A percentile compares a stretch with the other conserved stretches of the same genome.
These are phyloP conservation scores for Herpetomonas samuelpessoai DNA, from an alignment of 208 protist species.

Conservation along the genomic window DNA sequence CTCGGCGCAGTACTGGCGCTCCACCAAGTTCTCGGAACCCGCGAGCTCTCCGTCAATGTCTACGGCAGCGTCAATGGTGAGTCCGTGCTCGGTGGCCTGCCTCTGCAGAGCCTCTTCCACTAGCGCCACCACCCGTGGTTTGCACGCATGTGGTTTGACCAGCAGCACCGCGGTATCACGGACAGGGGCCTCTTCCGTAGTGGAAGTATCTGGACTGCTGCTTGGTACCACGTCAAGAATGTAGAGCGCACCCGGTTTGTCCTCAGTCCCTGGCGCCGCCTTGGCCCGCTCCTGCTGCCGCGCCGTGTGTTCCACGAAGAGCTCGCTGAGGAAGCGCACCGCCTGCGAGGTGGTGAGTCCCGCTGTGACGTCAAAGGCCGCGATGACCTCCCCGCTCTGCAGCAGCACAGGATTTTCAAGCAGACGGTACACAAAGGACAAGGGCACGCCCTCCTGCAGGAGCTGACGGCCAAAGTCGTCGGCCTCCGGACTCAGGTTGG, in stretches of 20 bases:
- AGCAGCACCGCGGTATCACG: constrained; percentile 62
- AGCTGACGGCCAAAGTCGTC: constrained; percentile 56
- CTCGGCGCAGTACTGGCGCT: constrained; percentile 74
- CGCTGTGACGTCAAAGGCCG: constrained; percentile 44
- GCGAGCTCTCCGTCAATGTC: constrained; percentile 40
- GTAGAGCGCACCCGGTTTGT: not conserved
- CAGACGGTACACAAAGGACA: constrained; percentile 34
- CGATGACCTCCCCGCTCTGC: constrained; percentile 15
- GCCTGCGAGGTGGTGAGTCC: constrained; percentile 32
- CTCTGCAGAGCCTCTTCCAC: constrained; percentile 21
- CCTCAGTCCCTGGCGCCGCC: not conserved
- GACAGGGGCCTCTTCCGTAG: not conserved
- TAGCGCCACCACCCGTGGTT: constrained; percentile 21
- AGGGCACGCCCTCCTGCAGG: constrained; percentile 31
- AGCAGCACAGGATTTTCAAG: constrained; percentile 39
- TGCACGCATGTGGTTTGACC: constrained; percentile 72
- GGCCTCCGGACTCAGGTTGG: constrained; percentile 33
- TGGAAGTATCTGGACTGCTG: no score
- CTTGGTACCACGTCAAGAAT: constrained; percentile 5
- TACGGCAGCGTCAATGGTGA: constrained; percentile 35
- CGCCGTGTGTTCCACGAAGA: constrained; percentile 15
- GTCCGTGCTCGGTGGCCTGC: constrained; percentile 17
- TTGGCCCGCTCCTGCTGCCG: constrained; percentile 9
- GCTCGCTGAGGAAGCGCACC: constrained; percentile 15
- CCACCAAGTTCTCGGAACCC: constrained; percentile 40